Evolutionary conservation across 1,139 yeast genomes (phyloP), one percentile per base, ranked within the genome.

Genomic region (Sugiyamaella neomexicana): DNA sequence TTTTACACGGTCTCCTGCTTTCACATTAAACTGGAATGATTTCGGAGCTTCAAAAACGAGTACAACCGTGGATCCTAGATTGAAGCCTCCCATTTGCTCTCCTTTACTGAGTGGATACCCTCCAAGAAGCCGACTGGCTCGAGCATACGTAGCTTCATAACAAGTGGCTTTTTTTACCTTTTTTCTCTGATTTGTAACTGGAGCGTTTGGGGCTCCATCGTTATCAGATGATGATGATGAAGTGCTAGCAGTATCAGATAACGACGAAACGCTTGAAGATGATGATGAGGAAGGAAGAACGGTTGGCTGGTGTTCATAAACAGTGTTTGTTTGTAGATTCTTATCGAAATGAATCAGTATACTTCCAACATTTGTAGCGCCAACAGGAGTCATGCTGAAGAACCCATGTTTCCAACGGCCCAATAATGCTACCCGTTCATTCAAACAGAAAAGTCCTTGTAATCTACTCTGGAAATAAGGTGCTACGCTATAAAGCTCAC

Each of bases 401-500:
- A 95, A 95, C 0, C 99, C 99, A 70, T 93, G 81, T 68, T 88
- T 88, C 98, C 99, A 95, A 65, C 89, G 85, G 1, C 99, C 99
- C 58, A 95, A 79, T 50, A 95, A 75, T 0, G 98, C 96, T 7
- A 95, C 99, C 64, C 99, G 80, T 73, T 95, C 99, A 69, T 95
- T 95, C 63, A 95, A 76, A 6, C 91, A 90, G 68, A 95, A 93
- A 60, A 95, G 78, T 39, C 95, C 95, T 57, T 86, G 86, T 55
- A 95, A 79, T 13, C 95, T 83, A 63, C 81, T 81, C 71, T 93
- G 99, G 75, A 95, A 90, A 71, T 88, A 93, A 5, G 99, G 99
- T 0, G 98, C 96, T 15, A 93, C 99, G 20, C 96, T 88, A 72
- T 87, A 93, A 50, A 95, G 78, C 68, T 95, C 97, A 20, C 99